Evolutionary conservation across 345 rosid species (phyloP).

Genomic region (Salix udensis): DNA sequence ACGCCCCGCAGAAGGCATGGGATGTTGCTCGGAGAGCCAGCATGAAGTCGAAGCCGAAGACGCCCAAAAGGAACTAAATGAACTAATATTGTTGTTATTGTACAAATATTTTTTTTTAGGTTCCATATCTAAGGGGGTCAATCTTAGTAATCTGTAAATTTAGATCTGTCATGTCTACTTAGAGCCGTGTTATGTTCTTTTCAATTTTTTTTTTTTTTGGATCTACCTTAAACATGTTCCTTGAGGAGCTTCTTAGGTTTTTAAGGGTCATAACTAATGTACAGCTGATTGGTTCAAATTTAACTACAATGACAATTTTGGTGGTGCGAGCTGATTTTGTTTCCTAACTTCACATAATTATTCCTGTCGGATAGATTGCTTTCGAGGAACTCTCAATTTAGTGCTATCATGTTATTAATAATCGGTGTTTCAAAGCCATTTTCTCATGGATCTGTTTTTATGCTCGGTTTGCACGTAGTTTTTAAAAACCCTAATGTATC

Average conservation of each 20-base stretch:
- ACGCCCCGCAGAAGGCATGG: constrained; percentile 97
- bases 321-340: too few relatives aligned
- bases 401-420: too few relatives aligned
- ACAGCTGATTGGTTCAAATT: constrained; percentile 11
- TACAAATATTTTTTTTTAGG: neutral
- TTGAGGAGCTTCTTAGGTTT: neutral
- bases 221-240: neutral
- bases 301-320: constrained; percentile 5
- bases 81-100: neutral
- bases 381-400: too few relatives aligned
- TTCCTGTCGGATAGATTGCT: too few relatives aligned
- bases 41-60: constrained; percentile 55
- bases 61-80: constrained; percentile 28
- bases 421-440: too few relatives aligned
- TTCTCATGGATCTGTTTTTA: too few relatives aligned
- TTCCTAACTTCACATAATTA: too few relatives aligned
- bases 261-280: constrained; percentile 7
- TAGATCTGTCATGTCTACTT: neutral
- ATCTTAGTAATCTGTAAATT: constrained; percentile 7
- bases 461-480: too few relatives aligned
- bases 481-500: too few relatives aligned
- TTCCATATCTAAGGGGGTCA: neutral
- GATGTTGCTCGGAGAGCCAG: constrained; percentile 97
- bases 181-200: neutral
- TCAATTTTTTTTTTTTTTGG: neutral